A percentile compares a stretch with the other conserved stretches of the same genome.
Evolutionary conservation across 1,139 yeast genomes (phyloP).

Genomic region (Lodderomyces pseudojiufengensis): DNA sequence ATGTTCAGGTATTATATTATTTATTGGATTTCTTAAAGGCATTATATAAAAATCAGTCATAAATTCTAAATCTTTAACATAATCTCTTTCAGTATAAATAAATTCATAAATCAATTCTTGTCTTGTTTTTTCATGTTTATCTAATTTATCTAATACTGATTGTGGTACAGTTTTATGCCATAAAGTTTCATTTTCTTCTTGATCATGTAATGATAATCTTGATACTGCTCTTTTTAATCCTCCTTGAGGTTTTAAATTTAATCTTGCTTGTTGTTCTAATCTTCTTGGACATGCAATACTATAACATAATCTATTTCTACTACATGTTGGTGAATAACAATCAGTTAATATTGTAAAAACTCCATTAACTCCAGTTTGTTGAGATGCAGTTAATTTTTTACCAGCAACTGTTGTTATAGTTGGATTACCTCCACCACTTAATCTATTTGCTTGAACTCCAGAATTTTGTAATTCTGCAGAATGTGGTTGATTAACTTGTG

Average conservation of each 20-base stretch:
- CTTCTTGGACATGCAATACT: slow-evolving; percentile 98
- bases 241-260: slow-evolving; percentile 85
- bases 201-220: slow-evolving; percentile 69
- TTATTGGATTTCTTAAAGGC: slow-evolving; percentile 71
- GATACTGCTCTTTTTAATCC: slow-evolving; percentile 83
- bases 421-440: slow-evolving; percentile 1
- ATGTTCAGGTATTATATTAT: slow-evolving; percentile 81
- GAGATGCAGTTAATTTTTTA: slow-evolving; percentile 14
- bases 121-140: slow-evolving; percentile 83
- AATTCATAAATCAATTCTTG: slow-evolving; percentile 96
- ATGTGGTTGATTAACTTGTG: slow-evolving; percentile 11
- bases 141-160: slow-evolving; percentile 71
- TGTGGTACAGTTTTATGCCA: slow-evolving; percentile 95
- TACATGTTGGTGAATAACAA: slow-evolving; percentile 95
- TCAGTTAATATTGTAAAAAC: slow-evolving; percentile 90
- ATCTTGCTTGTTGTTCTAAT: slow-evolving; percentile 90
- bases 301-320: slow-evolving; percentile 82
- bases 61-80: slow-evolving; percentile 90
- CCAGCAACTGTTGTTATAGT: slow-evolving; percentile 2
- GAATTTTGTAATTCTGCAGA: slow-evolving; percentile 7
- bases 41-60: slow-evolving; percentile 91
- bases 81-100: slow-evolving; percentile 90
- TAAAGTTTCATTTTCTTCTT: slow-evolving; percentile 79
- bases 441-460: slow-evolving; percentile 2
- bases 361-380: slow-evolving; percentile 62